These are phyloP conservation scores for Sesbania bispinosa DNA, from an alignment of 306 rosid species.

Conservation along the genomic window DNA sequence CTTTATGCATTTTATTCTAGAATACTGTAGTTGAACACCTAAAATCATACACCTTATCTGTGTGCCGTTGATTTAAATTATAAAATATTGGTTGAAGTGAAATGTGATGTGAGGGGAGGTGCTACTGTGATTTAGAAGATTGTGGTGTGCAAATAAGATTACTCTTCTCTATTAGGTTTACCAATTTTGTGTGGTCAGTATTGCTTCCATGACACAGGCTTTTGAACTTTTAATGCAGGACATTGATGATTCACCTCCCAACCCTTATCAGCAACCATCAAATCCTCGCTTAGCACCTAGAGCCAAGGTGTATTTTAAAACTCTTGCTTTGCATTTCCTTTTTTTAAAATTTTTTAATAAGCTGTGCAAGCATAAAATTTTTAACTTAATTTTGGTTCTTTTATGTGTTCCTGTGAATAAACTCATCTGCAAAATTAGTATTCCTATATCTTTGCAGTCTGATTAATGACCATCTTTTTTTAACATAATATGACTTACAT, in stretches of 20 bases:
- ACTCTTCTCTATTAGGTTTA: constrained; percentile 3
- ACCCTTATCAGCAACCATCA: constrained; percentile 83
- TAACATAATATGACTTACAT: background rate
- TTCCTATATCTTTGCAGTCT: background rate
- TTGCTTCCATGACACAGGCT: constrained; percentile 17
- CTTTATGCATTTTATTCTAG: background rate
- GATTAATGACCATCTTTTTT: background rate
- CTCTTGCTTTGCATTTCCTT: background rate
- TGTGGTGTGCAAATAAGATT: background rate
- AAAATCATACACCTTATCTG: background rate
- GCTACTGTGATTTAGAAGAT: background rate
- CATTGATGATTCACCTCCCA: constrained; percentile 71
- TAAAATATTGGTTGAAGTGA: background rate
- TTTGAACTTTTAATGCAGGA: constrained; percentile 72
- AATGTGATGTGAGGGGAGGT: background rate
- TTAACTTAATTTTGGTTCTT: background rate
- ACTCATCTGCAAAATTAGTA: background rate
- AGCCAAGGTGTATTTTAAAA: constrained; percentile 49
- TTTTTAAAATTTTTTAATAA: background rate
- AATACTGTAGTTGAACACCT: background rate
- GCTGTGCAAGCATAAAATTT: background rate
- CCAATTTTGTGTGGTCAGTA: constrained; percentile 13
- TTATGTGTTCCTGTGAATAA: background rate
- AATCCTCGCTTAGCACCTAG: constrained; percentile 74
- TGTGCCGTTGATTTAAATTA: constrained; percentile 5